Evolutionary conservation across 1,284 basidiomycete species (phyloP), one percentile per base, ranked within the genome.

Genomic region (Apiotrichum domesticum): DNA sequence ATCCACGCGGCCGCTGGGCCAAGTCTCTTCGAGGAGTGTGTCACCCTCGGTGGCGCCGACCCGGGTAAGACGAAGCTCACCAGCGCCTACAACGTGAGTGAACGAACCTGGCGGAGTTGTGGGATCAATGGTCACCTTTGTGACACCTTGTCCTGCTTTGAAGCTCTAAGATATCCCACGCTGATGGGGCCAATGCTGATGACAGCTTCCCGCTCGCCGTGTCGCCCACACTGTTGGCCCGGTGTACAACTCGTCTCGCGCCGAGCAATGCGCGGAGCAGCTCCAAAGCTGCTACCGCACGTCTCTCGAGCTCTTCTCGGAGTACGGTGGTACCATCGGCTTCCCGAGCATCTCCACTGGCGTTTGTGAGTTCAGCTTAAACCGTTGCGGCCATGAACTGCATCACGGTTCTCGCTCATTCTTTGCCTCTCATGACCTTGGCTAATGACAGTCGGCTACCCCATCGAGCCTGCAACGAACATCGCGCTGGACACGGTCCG

Each of bases 211-310:
- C 82, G 87, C 79, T 15, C 84, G 82, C 56, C 80, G 86, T 61
- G 80, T 97, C 55, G 90, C 96, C 15, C 95, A 97, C 68, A 86
- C 95, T 1, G 93, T 96, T 32, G 94, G 94, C 9, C 92, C 92
- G 0, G 74, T 92, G 2, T 95, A 91, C 69, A 79, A 79, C 0
- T 55, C 63, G 0, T 61, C 64, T 1, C 69, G 80, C 1, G 72
- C 68, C 2, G 79, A 81, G 14, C 68, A 74, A 45, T 82, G 82
- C 50, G 83, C 83, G 6, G 63, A 73, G 54, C 79, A 82, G 57
- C 81, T 98, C 3, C 78, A 80, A 5, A 86, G 85, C 13, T 92
- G 90, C 71, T 95, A 95, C 70, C 73, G 70, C 53, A 82, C 74
- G 4, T 85, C 85, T 59, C 75, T 94, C 48, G 78, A 85, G 29